A percentile compares a stretch with the other conserved stretches of the same genome.
phyloP scores from a whole-genome alignment of 345 rosid genomes.

The Pugionium cornutum region DNA sequence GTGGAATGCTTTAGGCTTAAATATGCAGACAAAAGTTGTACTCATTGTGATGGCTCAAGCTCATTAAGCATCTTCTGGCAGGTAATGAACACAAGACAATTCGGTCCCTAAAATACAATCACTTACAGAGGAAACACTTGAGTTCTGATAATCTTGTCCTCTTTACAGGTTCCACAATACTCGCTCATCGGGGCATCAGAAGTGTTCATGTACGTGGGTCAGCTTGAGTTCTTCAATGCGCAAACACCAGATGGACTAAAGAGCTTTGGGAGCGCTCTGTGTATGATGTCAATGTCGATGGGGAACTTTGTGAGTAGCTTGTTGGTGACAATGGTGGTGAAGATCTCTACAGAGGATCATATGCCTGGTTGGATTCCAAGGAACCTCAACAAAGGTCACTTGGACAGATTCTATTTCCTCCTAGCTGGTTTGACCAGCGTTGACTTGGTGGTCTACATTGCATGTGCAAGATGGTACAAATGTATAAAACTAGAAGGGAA shows the following conservation, averaged over 20 bases:
- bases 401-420: constrained; percentile 48
- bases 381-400: constrained; percentile 90
- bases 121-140: constrained; percentile 1
- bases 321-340: constrained; percentile 87
- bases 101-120: not conserved
- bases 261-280: constrained; percentile 93
- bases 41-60: constrained; percentile 86
- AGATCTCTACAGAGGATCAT: constrained; percentile 82
- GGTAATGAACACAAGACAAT: constrained; percentile 33
- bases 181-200: constrained; percentile 95
- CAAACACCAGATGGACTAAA: constrained; percentile 95
- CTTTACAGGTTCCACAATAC: constrained; percentile 78
- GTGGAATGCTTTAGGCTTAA: constrained; percentile 82
- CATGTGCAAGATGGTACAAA: constrained; percentile 90
- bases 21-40: constrained; percentile 65
- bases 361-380: constrained; percentile 99
- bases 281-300: constrained; percentile 93
- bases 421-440: constrained; percentile 68
- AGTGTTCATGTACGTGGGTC: constrained; percentile 52
- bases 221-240: constrained; percentile 94
- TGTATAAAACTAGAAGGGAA: constrained; percentile 67
- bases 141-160: not conserved
- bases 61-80: constrained; percentile 98
- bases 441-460: constrained; percentile 65
- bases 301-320: constrained; percentile 99